Conservation (phyloP, 2,329 filamentous ascomycete genomes). For the Ilyonectria sp. region DNA sequence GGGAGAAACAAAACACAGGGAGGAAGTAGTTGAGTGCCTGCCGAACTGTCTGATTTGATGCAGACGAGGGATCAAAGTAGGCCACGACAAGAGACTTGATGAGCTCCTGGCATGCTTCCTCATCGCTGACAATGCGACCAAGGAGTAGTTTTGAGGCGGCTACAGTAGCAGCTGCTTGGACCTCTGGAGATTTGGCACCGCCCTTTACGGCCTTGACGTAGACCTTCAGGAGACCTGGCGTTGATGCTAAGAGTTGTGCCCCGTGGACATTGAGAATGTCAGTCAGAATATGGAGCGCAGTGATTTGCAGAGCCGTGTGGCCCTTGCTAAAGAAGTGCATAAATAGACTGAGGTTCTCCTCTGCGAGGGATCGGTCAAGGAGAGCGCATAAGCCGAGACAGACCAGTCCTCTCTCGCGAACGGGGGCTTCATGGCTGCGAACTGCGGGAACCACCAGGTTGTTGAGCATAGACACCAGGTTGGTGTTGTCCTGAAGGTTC, state of each 20-base stretch:
- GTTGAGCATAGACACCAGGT: constrained; percentile 98
- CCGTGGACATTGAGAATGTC: constrained; percentile 95
- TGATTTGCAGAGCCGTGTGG: constrained; percentile 90
- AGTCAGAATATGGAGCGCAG: constrained; percentile 90
- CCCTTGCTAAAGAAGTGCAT: constrained; percentile 97
- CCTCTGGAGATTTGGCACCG: constrained; percentile 76
- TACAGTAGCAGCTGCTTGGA: constrained; percentile 86
- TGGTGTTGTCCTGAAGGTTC: constrained; percentile 88
- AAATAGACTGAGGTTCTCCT: constrained; percentile 93
- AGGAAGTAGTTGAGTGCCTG: constrained; percentile 95
- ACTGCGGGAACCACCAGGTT: constrained; percentile 97
- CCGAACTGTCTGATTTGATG: constrained; percentile 83
- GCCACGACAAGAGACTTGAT: constrained; percentile 86
- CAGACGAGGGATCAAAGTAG: constrained; percentile 91
- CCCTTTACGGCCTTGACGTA: constrained; percentile 86
- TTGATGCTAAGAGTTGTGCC: constrained; percentile 78
- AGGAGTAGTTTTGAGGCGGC: constrained; percentile 91
- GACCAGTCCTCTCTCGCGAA: constrained; percentile 90
- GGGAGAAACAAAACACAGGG: constrained; percentile 92
- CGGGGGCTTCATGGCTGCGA: constrained; percentile 90
- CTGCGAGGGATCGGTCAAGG: constrained; percentile 90
- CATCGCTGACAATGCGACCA: constrained; percentile 81
- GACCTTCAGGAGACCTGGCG: constrained; percentile 84
- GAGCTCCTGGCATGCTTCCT: constrained; percentile 78
- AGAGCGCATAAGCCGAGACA: constrained; percentile 93